Percentiles rank a stretch among this genome's conserved stretches.
These are phyloP conservation scores for Aspergillus chevalieri DNA, from an alignment of 2,329 filamentous ascomycete genomes.

Conservation along the genomic window DNA sequence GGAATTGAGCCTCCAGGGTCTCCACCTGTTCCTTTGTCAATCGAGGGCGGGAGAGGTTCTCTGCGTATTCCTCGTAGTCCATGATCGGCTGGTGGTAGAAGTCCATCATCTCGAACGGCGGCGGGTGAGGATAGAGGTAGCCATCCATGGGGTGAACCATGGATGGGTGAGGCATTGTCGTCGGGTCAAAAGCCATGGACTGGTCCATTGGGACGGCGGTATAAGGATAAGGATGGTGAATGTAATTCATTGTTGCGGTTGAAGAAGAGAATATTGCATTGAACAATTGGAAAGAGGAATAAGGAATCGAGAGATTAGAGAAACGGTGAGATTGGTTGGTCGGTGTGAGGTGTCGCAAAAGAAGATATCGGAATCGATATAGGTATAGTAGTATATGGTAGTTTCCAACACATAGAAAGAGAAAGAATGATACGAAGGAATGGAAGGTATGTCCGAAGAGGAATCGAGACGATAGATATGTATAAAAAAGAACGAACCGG, in stretches of 20 bases:
- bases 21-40: constrained; percentile 49
- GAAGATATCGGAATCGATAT: too few species aligned
- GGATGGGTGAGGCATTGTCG: constrained; percentile 30
- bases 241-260: constrained; percentile 30
- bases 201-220: constrained; percentile 33
- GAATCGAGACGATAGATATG: neutral
- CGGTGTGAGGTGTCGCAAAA: too few species aligned
- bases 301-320: neutral
- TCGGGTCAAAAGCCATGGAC: constrained; percentile 28
- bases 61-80: constrained; percentile 43
- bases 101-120: constrained; percentile 39
- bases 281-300: neutral
- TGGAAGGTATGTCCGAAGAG: neutral
- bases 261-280: neutral
- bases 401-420: too few species aligned
- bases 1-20: constrained; percentile 45
- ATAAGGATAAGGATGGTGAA: constrained; percentile 34
- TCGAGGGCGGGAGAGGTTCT: constrained; percentile 44
- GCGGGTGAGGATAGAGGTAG: constrained; percentile 32
- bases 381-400: too few species aligned
- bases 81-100: constrained; percentile 37
- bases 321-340: too few species aligned
- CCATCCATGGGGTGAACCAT: constrained; percentile 36
- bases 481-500: neutral
- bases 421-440: neutral